Base-by-base conservation (phyloP, 352 stramenopile species). In the Lagenidium giganteum region DNA sequence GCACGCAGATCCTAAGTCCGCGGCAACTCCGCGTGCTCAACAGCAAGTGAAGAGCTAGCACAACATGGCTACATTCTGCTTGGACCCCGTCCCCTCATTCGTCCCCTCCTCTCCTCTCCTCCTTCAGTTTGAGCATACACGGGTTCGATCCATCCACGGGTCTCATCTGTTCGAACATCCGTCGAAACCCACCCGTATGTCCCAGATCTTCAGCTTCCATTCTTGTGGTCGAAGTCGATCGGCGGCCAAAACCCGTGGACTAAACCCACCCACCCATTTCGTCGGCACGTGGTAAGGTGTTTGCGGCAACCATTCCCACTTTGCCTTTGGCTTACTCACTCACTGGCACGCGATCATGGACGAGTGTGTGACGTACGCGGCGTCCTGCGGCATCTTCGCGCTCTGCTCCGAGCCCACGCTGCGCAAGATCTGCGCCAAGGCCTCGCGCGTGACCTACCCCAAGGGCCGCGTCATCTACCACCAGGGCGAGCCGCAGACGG, bases 381-480 rank as follows among this genome's bases (percentile, higher is more conserved):
- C 65, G 33, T 71, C 67, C 45, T 75, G 64, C 33, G 75, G 77
- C 60, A 83, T 95, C 57, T 95, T 95, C 55, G 59, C 73, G 44
- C 69, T 86, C 44, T 93, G 80, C 69, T 87, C 72, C 8, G 80
- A 93, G 60, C 58, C 69, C 21, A 90, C 83, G 56, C 65, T 92
- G 56, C 74, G 73, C 49, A 70, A 80, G 54, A 83, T 95, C 54
- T 92, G 80, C 60, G 64, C 71, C 17, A 61, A 58, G 28, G 58
- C 83, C 24, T 57, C 66, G 40, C 49, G 68, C 47, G 81, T 93
- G 54, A 56, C 57, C 20, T 92, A 72, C 54, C 60, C 73, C 30
- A 88, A 87, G 57, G 84, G 79, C 48, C 58, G 73, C 36, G 65
- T 92, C 33, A 52, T 95, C 30, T 90, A 88, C 57, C 73, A 68